Conservation (phyloP, 2,329 filamentous ascomycete species). For the Fusarium scirpi region DNA sequence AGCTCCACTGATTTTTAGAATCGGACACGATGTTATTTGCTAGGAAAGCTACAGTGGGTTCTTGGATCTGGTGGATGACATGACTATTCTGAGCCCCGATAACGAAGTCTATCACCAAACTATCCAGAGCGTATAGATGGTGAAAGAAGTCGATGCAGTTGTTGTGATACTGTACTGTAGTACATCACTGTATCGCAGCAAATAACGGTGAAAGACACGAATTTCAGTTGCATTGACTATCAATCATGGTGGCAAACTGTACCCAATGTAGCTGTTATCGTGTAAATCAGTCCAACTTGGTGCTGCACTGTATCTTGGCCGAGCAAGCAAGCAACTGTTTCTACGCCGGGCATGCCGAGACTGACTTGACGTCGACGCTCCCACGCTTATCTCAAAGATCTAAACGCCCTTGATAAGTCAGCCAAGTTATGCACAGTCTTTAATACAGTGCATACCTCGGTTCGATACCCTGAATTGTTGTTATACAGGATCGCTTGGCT, state of each 20-base stretch:
- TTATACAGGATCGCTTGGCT: conserved; percentile 4
- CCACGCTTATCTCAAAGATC: conserved; percentile 39
- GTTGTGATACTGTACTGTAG: not conserved
- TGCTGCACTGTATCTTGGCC: conserved; percentile 2
- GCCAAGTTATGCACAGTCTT: not conserved
- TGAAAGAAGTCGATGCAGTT: not conserved
- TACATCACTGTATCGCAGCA: not conserved
- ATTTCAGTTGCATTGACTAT: conserved; percentile 4
- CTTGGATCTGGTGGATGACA: conserved; percentile 9
- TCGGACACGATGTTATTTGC: conserved; percentile 9
- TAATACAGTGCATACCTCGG: conserved; percentile 14
- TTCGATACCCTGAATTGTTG: conserved; percentile 7
- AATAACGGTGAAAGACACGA: not conserved
- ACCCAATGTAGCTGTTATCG: conserved; percentile 13
- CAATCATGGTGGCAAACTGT: conserved; percentile 28
- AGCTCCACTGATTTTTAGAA: conserved; percentile 22
- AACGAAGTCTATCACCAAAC: conserved; percentile 8
- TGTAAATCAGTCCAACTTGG: conserved; percentile 30
- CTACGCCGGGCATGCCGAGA: conserved; percentile 30
- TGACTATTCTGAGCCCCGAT: not conserved
- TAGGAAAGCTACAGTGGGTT: not conserved
- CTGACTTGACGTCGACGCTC: conserved; percentile 7
- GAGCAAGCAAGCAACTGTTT: conserved; percentile 5
- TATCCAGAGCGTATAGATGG: not conserved
- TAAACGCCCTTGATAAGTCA: not conserved